These are phyloP conservation scores for Daldinia vernicosa DNA, from an alignment of 495 filamentous ascomycete genomes.

Conservation along the genomic window DNA sequence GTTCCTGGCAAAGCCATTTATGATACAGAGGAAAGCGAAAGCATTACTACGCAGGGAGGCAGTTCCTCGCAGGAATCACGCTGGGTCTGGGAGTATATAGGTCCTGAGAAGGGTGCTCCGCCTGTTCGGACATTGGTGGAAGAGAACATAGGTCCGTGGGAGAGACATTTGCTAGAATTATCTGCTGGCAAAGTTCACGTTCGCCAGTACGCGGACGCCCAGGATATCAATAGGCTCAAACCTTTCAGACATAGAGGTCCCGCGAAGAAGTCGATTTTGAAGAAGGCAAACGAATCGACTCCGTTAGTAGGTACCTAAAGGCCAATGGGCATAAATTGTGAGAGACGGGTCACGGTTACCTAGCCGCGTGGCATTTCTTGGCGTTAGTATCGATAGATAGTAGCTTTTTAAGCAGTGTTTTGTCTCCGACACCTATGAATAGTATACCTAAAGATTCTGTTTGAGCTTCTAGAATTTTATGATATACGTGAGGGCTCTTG, in stretches of 20 bases:
- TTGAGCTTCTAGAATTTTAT: neutral
- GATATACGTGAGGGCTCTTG: neutral
- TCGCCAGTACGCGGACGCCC: conserved; percentile 48
- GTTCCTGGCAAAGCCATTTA: neutral
- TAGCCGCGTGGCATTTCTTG: conserved; percentile 18
- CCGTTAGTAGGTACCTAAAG: neutral
- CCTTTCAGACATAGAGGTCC: conserved; percentile 6
- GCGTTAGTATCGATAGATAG: conserved; percentile 29
- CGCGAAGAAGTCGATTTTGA: conserved; percentile 20
- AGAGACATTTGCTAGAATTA: conserved; percentile 55
- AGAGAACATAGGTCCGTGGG: conserved; percentile 61
- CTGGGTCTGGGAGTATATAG: conserved; percentile 63
- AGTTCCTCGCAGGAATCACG: conserved; percentile 37
- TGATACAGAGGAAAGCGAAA: neutral
- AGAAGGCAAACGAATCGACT: conserved; percentile 2
- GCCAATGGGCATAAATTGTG: neutral
- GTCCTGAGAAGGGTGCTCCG: conserved; percentile 52
- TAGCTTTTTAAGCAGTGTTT: conserved; percentile 17
- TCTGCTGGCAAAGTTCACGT: conserved; percentile 53
- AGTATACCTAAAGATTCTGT: neutral
- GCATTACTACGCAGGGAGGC: neutral
- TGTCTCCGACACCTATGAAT: neutral
- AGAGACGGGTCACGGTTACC: neutral
- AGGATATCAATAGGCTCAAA: conserved; percentile 32
- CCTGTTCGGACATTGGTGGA: conserved; percentile 53